Base-by-base conservation (phyloP, 805 yeast genomes). In the Kurtzmaniella cleridarum region DNA sequence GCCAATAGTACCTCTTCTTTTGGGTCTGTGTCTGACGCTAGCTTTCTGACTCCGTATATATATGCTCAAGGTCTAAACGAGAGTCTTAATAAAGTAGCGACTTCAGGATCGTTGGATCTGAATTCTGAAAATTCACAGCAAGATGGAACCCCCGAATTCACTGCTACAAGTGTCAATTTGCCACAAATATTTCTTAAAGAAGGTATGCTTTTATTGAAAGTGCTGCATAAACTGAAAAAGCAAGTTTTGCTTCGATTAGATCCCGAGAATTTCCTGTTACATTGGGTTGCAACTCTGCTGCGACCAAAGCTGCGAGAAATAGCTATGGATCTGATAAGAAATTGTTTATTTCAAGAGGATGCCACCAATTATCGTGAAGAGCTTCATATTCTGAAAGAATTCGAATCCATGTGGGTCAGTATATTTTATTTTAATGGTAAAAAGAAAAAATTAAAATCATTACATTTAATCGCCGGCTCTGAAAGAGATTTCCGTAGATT, bases 301-400 rank as follows among this genome's bases (percentile, higher is more conserved):
- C 29, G 23, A 60, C 66, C 44, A 18, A 49, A 47, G 34, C 38
- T 52, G 23, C 12, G 34, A 20, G 65, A 56, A 30, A 62, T 67
- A 32, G 43, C 59, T 3, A 67, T 84, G 7, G 95, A 84, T 53
- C 78, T 77, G 41, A 81, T 87, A 35, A 75, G 75, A 41, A 77
- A 75, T 39, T 69, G 84, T 2, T 60, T 83, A 36, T 68, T 75
- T 3, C 86, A 81, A 2, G 74, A 72, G 15, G 86, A 84, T 50
- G 96, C 96, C 1, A 73, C 75, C 27, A 86, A 87, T 48, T 91
- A 89, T 54, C 64, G 96, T 43, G 96, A 90, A 53, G 95, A 89
- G 57, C 76, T 86, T 48, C 80, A 83, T 28, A 74, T 88, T 1
- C 75, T 89, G 1, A 64, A 77, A 27, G 88, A 82, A 36, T 75